Percentiles rank a stretch among this genome's conserved stretches.
Evolutionary conservation across 169 alveolate genomes (phyloP).

Genomic region (Eimeria mitis): DNA sequence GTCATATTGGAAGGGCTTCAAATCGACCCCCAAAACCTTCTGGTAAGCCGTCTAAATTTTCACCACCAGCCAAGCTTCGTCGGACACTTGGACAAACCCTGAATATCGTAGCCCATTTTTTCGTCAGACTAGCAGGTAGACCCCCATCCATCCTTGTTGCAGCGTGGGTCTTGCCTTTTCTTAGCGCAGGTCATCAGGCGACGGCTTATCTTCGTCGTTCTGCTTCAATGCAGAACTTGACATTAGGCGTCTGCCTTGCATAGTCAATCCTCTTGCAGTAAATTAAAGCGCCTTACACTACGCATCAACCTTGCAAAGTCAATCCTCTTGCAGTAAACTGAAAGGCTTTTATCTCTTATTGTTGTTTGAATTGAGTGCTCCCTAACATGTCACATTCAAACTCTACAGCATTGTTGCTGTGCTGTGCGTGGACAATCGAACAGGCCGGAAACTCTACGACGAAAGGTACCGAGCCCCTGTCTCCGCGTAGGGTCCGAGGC

Average conservation of each 20-base stretch:
- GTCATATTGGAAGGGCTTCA: conserved; percentile 47
- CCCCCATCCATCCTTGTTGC: not conserved
- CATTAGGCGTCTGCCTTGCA: conserved; percentile 56
- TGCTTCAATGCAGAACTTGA: conserved; percentile 53
- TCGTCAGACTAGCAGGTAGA: not conserved
- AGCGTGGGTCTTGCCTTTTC: conserved; percentile 5
- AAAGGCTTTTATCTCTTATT: not conserved
- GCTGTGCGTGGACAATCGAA: not conserved
- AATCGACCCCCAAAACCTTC: conserved; percentile 31
- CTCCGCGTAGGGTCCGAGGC: conserved; percentile 19
- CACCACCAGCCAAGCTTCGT: not conserved
- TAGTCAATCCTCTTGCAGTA: conserved; percentile 60
- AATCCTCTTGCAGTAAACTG: conserved; percentile 40
- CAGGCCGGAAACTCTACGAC: conserved; percentile 8
- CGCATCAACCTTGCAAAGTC: conserved; percentile 55
- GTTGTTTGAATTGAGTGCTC: not conserved
- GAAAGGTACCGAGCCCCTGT: not conserved
- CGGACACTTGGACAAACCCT: not conserved
- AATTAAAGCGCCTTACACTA: not conserved
- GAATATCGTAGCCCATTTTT: not conserved
- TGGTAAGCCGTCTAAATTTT: conserved; percentile 1
- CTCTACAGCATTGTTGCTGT: not conserved
- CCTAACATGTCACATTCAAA: not conserved
- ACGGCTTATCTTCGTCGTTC: conserved; percentile 19
- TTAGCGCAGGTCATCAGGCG: conserved; percentile 67